Conservation (phyloP, 2,329 filamentous ascomycete species). For the Claviceps digitariae region DNA sequence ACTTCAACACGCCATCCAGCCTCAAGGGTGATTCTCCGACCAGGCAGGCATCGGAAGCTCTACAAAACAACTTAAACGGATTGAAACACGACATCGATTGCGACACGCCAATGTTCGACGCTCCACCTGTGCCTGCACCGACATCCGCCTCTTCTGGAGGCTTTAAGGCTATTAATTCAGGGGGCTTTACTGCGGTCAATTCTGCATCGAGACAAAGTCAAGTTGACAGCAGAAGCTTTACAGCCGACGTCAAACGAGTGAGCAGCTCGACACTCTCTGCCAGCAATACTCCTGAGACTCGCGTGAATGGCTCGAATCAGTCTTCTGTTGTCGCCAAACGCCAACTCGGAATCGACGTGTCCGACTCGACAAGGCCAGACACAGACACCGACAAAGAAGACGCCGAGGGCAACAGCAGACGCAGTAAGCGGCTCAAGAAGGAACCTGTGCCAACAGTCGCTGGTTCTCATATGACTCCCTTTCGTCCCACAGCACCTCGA, state of each 20-base stretch:
- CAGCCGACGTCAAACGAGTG: conserved; percentile 44
- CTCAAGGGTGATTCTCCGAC: conserved; percentile 55
- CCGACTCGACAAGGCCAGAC: conserved; percentile 36
- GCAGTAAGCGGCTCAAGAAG: conserved; percentile 88
- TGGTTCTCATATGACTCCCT: conserved; percentile 92
- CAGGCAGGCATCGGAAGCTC: conserved; percentile 37
- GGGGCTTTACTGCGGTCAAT: conserved; percentile 66
- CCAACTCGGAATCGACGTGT: conserved; percentile 44
- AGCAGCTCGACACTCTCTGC: conserved; percentile 50
- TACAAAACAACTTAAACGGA: conserved; percentile 35
- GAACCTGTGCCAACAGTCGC: conserved; percentile 70
- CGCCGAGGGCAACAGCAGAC: conserved; percentile 53
- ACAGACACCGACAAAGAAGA: conserved; percentile 40
- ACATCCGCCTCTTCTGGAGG: conserved; percentile 19
- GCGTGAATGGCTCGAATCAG: conserved; percentile 36
- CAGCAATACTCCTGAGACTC: conserved; percentile 52
- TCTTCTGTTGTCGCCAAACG: conserved; percentile 58
- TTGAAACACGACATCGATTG: conserved; percentile 32
- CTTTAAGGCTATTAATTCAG: conserved; percentile 24
- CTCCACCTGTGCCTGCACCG: conserved; percentile 22
- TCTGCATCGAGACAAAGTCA: conserved; percentile 56
- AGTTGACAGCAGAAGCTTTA: conserved; percentile 41
- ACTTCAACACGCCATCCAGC: conserved; percentile 44
- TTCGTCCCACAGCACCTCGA: conserved; percentile 66
- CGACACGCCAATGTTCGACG: conserved; percentile 35